Evolutionary conservation across 108 stramenopile genomes (phyloP), one percentile per base, ranked within the genome.

Genomic region (Skeletonema menzelii): DNA sequence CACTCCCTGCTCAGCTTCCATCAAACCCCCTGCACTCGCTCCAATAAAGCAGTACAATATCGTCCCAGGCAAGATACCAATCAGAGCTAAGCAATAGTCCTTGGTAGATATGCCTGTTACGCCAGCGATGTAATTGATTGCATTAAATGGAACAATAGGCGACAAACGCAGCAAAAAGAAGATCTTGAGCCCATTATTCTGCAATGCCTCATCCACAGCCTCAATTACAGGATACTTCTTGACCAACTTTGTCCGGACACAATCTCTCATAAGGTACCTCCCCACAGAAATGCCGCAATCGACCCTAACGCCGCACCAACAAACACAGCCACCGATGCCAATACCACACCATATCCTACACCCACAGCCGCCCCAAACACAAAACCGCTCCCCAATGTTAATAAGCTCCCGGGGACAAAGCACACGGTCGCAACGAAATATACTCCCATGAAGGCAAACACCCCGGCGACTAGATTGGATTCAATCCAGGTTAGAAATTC

Each of bases 21-120:
- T 46, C 13, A 94, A 46, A 27, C 73, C 70, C 3, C 90, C 88
- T 5, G 90, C 88, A 13, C 83, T 83, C 0, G 93, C 86, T 19
- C 93, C 93, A 63, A 94, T 67, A 73, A 91, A 94, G 24, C 86
- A 86, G 69, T 82, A 94, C 24, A 94, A 63, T 2, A 91, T 63
- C 11, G 93, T 91, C 10, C 88, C 90, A 0, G 93, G 93, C 14
- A 94, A 24, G 10, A 94, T 86, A 2, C 79, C 92, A 17, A 88
- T 19, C 31, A 89, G 47, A 6, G 92, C 77, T 5, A 87, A 2
- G 0, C 19, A n/a, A 53, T 90, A 94, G 59, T 86, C 74, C 24
- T 30, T 37, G 5, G 90, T 59, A 31, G 56, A 53, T 1, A 89
- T 60, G 6, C 79, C 73, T 7, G 91, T 90, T 20, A 86, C 68